A percentile compares a stretch with the other conserved stretches of the same genome.
phyloP scores from a whole-genome alignment of 2,329 filamentous ascomycete species.

The Claviceps maximensis region DNA sequence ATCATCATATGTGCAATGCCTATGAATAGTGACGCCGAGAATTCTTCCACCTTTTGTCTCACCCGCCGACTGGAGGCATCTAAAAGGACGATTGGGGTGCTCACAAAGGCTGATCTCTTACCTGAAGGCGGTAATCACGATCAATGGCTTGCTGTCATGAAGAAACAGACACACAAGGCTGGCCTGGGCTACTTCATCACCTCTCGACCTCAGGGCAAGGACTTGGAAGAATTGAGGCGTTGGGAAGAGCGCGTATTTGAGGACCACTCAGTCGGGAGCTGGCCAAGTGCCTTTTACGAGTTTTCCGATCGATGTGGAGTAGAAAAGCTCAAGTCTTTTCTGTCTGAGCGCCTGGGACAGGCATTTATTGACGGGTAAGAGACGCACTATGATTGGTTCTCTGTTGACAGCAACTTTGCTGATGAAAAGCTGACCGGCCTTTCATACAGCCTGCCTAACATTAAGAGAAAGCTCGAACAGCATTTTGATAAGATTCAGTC shows the following conservation, averaged over 20 bases:
- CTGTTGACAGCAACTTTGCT: neutral
- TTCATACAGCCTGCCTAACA: slow-evolving; percentile 31
- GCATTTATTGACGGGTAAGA: slow-evolving; percentile 38
- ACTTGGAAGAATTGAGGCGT: slow-evolving; percentile 35
- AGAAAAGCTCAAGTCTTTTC: slow-evolving; percentile 35
- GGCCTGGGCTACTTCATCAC: slow-evolving; percentile 72
- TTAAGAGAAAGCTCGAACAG: slow-evolving; percentile 37
- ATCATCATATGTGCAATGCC: slow-evolving; percentile 66
- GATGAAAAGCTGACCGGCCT: neutral
- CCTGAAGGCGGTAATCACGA: slow-evolving; percentile 32
- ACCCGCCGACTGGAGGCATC: slow-evolving; percentile 45
- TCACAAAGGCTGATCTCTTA: slow-evolving; percentile 74
- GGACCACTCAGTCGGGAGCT: slow-evolving; percentile 22
- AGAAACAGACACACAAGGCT: slow-evolving; percentile 45
- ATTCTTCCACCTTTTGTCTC: slow-evolving; percentile 55
- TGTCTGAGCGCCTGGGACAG: slow-evolving; percentile 39
- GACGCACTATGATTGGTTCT: neutral
- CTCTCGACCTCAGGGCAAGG: slow-evolving; percentile 46
- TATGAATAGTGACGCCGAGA: slow-evolving; percentile 68
- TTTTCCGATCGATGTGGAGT: slow-evolving; percentile 40
- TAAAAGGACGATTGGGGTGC: slow-evolving; percentile 54
- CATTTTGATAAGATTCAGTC: slow-evolving; percentile 38
- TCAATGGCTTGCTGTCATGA: slow-evolving; percentile 53
- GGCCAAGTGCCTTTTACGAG: slow-evolving; percentile 34
- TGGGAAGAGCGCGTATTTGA: slow-evolving; percentile 43